Conservation (phyloP, 352 stramenopile genomes). For the Phytophthora podocarpi region DNA sequence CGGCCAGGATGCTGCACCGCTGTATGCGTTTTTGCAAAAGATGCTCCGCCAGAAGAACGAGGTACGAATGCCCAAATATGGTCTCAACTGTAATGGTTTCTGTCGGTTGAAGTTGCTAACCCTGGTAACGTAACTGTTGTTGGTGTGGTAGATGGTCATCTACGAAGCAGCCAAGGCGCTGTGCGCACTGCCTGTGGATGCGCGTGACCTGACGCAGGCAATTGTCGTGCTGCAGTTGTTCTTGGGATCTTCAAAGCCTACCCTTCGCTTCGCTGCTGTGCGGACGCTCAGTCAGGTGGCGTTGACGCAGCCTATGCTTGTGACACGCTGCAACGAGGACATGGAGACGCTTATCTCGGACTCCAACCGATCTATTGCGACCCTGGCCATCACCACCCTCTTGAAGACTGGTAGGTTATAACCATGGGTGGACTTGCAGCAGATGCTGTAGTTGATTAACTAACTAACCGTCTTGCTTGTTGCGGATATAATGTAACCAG, state of each 20-base stretch:
- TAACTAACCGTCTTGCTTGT: conserved; percentile 1
- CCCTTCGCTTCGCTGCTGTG: conserved; percentile 96
- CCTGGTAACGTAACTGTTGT: not conserved
- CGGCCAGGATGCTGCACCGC: conserved; percentile 72
- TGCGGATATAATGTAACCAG: conserved; percentile 20
- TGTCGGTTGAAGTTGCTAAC: conserved; percentile 3
- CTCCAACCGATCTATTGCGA: conserved; percentile 98
- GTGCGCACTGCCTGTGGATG: conserved; percentile 95
- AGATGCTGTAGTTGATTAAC: not conserved
- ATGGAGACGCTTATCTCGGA: conserved; percentile 98
- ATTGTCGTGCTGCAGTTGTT: conserved; percentile 98
- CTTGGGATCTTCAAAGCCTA: conserved; percentile 94
- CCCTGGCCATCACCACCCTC: conserved; percentile 98
- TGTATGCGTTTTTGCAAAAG: conserved; percentile 94
- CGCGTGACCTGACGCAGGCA: conserved; percentile 95
- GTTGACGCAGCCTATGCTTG: conserved; percentile 92
- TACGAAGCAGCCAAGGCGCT: conserved; percentile 98
- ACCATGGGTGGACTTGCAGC: not conserved
- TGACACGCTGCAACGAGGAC: conserved; percentile 99
- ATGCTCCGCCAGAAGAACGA: conserved; percentile 97
- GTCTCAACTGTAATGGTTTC: not conserved
- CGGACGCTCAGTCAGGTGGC: conserved; percentile 95
- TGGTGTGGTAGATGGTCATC: conserved; percentile 95
- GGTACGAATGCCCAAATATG: conserved; percentile 28
- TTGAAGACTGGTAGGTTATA: conserved; percentile 94